phyloP scores from a whole-genome alignment of 2,329 filamentous ascomycete species.

The Pseudovirgaria hyperparasitica region DNA sequence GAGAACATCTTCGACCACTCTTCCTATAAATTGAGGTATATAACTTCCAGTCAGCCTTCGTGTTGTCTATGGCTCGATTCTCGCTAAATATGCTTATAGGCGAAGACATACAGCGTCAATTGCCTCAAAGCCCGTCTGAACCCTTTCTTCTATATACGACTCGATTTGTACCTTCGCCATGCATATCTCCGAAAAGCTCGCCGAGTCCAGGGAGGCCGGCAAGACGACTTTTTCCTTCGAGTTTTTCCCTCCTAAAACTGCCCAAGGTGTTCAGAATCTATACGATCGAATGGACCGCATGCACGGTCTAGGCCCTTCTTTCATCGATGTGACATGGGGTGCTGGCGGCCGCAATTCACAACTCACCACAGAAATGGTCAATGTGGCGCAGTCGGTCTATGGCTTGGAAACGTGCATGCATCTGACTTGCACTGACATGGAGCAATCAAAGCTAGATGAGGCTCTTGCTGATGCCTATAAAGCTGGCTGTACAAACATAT shows the following conservation, averaged over 20 bases:
- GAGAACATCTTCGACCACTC: no score
- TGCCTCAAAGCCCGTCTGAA: no score
- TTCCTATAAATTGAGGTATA: no score
- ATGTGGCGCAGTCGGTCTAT: slow-evolving; percentile 86
- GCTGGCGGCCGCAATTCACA: slow-evolving; percentile 84
- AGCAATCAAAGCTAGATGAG: slow-evolving; percentile 76
- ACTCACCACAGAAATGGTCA: slow-evolving; percentile 94
- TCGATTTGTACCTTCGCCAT: no score
- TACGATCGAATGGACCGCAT: slow-evolving; percentile 99
- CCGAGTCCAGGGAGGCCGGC: slow-evolving; percentile 64
- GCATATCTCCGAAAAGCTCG: slow-evolving; percentile 91
- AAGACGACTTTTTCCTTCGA: slow-evolving; percentile 95
- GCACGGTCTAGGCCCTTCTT: slow-evolving; percentile 85
- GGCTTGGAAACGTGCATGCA: slow-evolving; percentile 99
- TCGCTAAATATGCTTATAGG: no score
- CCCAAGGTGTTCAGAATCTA: slow-evolving; percentile 94
- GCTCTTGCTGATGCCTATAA: slow-evolving; percentile 83
- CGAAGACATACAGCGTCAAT: no score
- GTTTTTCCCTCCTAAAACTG: slow-evolving; percentile 97
- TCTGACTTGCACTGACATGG: slow-evolving; percentile 97
- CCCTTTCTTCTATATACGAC: no score
- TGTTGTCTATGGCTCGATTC: no score
- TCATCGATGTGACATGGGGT: slow-evolving; percentile 98
- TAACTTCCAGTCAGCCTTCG: no score
- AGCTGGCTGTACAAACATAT: slow-evolving; percentile 91